These are phyloP conservation scores for Crithidia sp. DNA, from an alignment of 208 protist species.

Conservation along the genomic window DNA sequence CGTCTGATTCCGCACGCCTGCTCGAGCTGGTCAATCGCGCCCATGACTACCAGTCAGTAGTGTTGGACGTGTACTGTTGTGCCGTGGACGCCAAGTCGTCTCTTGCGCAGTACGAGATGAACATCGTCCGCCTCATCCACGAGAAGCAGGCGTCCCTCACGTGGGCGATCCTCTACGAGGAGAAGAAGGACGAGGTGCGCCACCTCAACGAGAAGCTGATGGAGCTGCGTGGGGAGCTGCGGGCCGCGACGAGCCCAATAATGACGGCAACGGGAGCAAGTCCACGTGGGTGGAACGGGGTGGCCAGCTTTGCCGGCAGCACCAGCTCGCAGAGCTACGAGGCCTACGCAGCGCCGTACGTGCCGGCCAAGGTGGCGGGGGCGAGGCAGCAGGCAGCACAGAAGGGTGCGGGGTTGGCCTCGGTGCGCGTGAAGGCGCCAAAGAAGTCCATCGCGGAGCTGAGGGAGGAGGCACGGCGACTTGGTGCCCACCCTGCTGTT, in stretches of 20 bases:
- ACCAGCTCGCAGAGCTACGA: constrained; percentile 47
- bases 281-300: background rate
- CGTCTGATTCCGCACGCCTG: constrained; percentile 20
- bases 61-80: constrained; percentile 16
- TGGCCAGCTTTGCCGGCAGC: constrained; percentile 14
- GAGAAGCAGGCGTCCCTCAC: constrained; percentile 33
- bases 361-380: constrained; percentile 29
- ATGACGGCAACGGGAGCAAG: background rate
- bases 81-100: constrained; percentile 10
- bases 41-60: constrained; percentile 1
- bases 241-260: constrained; percentile 4
- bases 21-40: constrained; percentile 7
- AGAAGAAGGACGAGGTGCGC: constrained; percentile 47
- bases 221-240: constrained; percentile 30
- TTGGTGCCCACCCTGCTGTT: constrained; percentile 48
- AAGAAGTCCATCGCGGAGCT: constrained; percentile 36
- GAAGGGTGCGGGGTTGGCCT: background rate
- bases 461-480: constrained; percentile 47
- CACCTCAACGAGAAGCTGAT: constrained; percentile 50
- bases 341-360: constrained; percentile 54
- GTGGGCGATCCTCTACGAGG: constrained; percentile 47
- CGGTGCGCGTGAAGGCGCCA: background rate
- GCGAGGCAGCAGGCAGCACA: background rate
- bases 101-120: constrained; percentile 42
- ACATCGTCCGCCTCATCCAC: constrained; percentile 37